These are phyloP conservation scores for Ettlia oleoabundans DNA, from an alignment of 139 green algal species.

Conservation along the genomic window DNA sequence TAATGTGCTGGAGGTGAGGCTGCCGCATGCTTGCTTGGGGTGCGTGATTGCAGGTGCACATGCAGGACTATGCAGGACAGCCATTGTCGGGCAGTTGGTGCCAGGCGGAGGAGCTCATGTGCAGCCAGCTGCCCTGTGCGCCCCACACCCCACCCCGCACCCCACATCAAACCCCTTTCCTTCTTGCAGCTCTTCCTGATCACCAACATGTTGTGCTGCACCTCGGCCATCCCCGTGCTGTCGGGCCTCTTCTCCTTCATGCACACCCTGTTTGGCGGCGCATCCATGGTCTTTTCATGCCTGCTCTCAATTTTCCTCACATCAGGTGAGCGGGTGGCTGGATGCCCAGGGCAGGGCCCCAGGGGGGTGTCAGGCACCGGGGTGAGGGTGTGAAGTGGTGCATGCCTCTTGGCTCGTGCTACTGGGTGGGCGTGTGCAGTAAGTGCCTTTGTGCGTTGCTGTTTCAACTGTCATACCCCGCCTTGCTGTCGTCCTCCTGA, in stretches of 20 bases:
- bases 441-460: too few relatives aligned
- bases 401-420: not conserved
- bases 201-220: conserved; percentile 80
- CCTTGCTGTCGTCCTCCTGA: too few relatives aligned
- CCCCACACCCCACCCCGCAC: not conserved
- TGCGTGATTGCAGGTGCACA: too few relatives aligned
- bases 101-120: too few relatives aligned
- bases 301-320: conserved; percentile 34
- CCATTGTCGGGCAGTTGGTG: too few relatives aligned
- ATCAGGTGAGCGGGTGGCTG: conserved; percentile 6
- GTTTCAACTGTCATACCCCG: too few relatives aligned
- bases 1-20: conserved; percentile 48
- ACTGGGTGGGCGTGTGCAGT: too few relatives aligned
- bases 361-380: too few relatives aligned
- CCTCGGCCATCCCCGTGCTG: conserved; percentile 69
- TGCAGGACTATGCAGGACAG: too few relatives aligned
- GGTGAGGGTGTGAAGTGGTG: not conserved
- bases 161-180: not conserved
- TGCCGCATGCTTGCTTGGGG: too few relatives aligned
- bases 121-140: not conserved
- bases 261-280: conserved; percentile 36
- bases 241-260: conserved; percentile 42
- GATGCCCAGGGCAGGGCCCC: not conserved
- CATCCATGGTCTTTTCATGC: conserved; percentile 40
- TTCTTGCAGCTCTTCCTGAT: conserved; percentile 76